Evolutionary conservation across 2,329 filamentous ascomycete genomes (phyloP), one percentile per base, ranked within the genome.

Genomic region (Setomelanomma holmii): DNA sequence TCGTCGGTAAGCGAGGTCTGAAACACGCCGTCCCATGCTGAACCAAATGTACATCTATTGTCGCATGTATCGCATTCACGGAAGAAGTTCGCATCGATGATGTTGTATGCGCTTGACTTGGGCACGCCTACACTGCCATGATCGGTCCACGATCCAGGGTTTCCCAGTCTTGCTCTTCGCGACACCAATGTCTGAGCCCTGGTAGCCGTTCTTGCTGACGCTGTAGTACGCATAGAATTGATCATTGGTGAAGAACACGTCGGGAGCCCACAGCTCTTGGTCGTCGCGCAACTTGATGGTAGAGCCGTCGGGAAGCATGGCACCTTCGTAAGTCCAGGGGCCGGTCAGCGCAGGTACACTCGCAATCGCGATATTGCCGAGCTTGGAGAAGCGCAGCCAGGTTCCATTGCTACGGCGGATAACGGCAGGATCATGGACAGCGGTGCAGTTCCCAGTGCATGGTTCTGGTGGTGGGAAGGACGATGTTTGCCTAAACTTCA

Each of bases 1-100:
- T 58, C 51, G 6, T 35, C 30, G 27, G 33, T 54, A 44, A 87
- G 77, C 16, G 74, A 64, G 0, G 83, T 83, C 64, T 86, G 84
- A 72, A 83, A 86, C 55, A 89, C 80, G 62, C 84, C 81, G 4
- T 76, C 69, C 85, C 86, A 89, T 76, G 86, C 89, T 16, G 83
- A 86, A 14, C 86, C 87, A 56, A 88, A 89, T 55, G 78, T 84
- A 59, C 83, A 70, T 39, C 79, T 76, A 44, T 78, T 80, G 20
- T 44, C 36, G 72, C 27, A 30, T 2, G 27, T 30, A 6, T 30
- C 27, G 27, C 71, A 47, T 24, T 71, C 71, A 23, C 67, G 63
- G 55, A 82, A 77, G 22, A 79, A 51, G 46, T 75, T 72, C 1
- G 74, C 69, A 50, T 80, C 88, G 63, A 90, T 79, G 35, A 77